Percentiles rank a stretch among this genome's conserved stretches.
These are phyloP conservation scores for Cucumis cinereus DNA, from an alignment of 306 rosid species.

Conservation along the genomic window DNA sequence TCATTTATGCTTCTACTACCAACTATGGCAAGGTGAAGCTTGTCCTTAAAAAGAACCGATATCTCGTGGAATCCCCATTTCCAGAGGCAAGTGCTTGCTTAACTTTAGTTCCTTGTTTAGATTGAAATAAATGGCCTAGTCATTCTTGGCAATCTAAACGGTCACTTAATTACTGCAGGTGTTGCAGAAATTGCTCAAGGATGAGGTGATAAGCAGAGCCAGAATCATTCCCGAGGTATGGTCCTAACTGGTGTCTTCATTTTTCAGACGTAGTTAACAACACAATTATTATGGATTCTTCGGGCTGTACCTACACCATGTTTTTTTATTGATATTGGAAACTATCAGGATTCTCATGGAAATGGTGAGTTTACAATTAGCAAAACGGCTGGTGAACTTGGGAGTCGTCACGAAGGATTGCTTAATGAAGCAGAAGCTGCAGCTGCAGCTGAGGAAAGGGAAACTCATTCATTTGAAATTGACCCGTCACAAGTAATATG, in stretches of 20 bases:
- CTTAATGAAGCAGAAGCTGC: conserved; percentile 77
- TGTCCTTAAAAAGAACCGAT: conserved; percentile 83
- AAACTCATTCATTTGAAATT: conserved; percentile 76
- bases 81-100: conserved; percentile 44
- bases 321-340: neutral
- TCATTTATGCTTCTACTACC: conserved; percentile 73
- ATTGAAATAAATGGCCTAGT: neutral
- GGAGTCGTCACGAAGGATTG: conserved; percentile 54
- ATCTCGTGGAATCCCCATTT: conserved; percentile 82
- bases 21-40: conserved; percentile 97
- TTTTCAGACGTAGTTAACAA: neutral
- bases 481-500: conserved; percentile 65
- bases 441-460: conserved; percentile 84
- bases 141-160: neutral
- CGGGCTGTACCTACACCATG: neutral
- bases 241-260: neutral
- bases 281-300: neutral
- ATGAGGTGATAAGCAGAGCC: conserved; percentile 52
- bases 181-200: conserved; percentile 77
- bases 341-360: conserved; percentile 41
- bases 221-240: conserved; percentile 73
- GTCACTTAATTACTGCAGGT: conserved; percentile 40
- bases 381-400: conserved; percentile 74
- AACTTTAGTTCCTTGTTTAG: neutral
- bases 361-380: conserved; percentile 72